These are phyloP conservation scores for Populus tomentosa DNA, from an alignment of 441 rosid genomes.

Conservation along the genomic window DNA sequence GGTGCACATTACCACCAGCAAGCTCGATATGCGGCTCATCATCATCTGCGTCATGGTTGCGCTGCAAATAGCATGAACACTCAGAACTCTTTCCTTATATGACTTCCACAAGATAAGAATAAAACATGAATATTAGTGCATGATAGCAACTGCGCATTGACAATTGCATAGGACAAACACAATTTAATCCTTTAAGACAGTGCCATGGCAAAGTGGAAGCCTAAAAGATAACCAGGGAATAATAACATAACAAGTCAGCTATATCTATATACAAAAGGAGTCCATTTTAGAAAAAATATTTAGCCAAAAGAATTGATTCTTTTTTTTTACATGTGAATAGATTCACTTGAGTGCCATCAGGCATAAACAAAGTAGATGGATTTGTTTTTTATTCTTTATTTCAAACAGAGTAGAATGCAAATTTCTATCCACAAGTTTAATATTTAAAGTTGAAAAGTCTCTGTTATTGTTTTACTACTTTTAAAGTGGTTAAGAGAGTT, in stretches of 20 bases:
- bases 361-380: not conserved
- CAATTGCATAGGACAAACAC: no score
- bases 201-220: constrained; percentile 4
- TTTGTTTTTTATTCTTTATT: not conserved
- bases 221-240: not conserved
- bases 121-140: no score
- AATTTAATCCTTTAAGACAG: no score
- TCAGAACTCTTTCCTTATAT: no score
- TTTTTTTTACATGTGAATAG: not conserved
- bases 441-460: not conserved
- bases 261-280: not conserved
- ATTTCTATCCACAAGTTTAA: not conserved
- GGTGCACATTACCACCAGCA: constrained; percentile 63
- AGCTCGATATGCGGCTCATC: constrained; percentile 53
- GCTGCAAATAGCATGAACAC: constrained; percentile 30
- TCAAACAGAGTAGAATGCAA: not conserved
- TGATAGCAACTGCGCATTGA: no score
- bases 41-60: constrained; percentile 28
- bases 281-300: not conserved
- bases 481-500: not conserved
- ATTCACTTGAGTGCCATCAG: no score
- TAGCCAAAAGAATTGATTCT: not conserved
- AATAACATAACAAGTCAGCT: not conserved
- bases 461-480: not conserved
- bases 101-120: no score